Evolutionary conservation across 495 filamentous ascomycete species (phyloP), one percentile per base, ranked within the genome.

Genomic region (Pyrenula massariospora): DNA sequence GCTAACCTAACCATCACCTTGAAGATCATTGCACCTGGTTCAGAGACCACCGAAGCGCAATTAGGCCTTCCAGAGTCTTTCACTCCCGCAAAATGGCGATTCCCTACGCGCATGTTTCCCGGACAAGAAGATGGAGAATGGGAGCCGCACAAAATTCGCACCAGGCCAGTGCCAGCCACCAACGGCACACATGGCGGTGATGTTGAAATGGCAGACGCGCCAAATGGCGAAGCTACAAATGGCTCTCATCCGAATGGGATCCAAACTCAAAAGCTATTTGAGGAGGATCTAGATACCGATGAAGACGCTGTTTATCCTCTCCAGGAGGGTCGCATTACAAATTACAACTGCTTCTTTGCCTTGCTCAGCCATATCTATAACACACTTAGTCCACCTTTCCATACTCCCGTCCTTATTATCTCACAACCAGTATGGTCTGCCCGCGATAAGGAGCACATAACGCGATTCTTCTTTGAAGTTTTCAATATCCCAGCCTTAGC

Each of bases 381-480:
- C 64, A 82, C 84, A 2, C 78, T 98, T 55, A 90, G 87, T 53
- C 89, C 89, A 11, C 88, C 88, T 0, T 89, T 96, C 66, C 93
- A 97, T 70, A 96, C 91, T 0, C 91, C 93, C 1, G 88, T 98
- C 61, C 73, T 98, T 60, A 77, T 98, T 55, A 85, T 98, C 64
- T 72, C 84, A 12, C 84, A 93, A 52, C 93, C 93, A 0, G 81
- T 82, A 51, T 98, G 94, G 88, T 88, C 88, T 10, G 77, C 83
- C 3, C 81, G 84, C 52, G 88, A 96, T 67, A 84, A 84, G 63
- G 90, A 96, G 68, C 73, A 73, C 11, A 79, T 97, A 42, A 85
- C 91, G 2, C 87, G 89, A 56, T 98, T 96, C 71, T 80, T 96
- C 59, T 98, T 98, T 61, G 93, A 97, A 69, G 91, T 91, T 70